Percentiles rank a stretch among this genome's conserved stretches.
Evolutionary conservation across 768 basidiomycete genomes (phyloP).

Genomic region (Leccinum rimulosum): DNA sequence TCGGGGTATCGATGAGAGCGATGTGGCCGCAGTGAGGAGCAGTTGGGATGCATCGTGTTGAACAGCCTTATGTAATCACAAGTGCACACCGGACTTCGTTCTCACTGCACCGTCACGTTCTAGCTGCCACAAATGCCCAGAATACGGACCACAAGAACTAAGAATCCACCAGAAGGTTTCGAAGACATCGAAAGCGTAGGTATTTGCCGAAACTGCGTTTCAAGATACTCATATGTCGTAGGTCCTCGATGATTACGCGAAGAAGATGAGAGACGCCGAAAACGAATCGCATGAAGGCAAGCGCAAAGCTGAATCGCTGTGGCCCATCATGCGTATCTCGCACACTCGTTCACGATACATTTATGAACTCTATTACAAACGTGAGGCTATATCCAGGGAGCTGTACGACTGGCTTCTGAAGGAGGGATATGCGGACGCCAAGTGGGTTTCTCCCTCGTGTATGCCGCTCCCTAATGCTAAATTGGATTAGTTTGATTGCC

Average conservation of each 20-base stretch:
- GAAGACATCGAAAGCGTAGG: constrained; percentile 87
- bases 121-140: constrained; percentile 67
- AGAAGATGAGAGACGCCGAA: constrained; percentile 99
- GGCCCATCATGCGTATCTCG: constrained; percentile 98
- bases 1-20: constrained; percentile 20
- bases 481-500: constrained; percentile 72
- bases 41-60: constrained; percentile 10
- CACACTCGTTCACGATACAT: constrained; percentile 96
- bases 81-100: not conserved
- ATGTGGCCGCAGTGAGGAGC: not conserved
- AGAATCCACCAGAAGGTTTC: constrained; percentile 91
- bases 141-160: constrained; percentile 89
- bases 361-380: constrained; percentile 98
- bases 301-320: constrained; percentile 86
- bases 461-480: constrained; percentile 7
- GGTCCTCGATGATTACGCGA: constrained; percentile 97
- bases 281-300: constrained; percentile 99
- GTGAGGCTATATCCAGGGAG: constrained; percentile 89
- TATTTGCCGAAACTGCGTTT: not conserved
- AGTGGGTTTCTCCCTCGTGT: constrained; percentile 52
- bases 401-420: constrained; percentile 98
- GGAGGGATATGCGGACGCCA: constrained; percentile 94
- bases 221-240: constrained; percentile 31
- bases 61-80: constrained; percentile 23
- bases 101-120: not conserved